Conservation (phyloP, 768 basidiomycete genomes). For the Lactarius indigo region DNA sequence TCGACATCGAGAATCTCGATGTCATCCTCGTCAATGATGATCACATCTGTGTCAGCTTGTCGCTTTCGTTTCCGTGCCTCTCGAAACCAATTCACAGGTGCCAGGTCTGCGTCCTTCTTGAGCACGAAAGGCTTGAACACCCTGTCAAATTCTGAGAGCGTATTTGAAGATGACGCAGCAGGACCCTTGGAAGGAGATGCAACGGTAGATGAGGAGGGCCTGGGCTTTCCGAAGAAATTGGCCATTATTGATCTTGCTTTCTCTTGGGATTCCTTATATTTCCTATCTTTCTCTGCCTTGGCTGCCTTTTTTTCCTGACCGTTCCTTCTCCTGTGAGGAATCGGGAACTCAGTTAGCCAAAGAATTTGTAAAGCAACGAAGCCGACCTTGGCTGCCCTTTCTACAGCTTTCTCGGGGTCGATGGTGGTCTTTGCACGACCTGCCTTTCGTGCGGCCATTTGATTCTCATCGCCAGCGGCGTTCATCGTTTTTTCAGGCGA, state of each 20-base stretch:
- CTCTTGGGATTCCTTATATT: slow-evolving; percentile 62
- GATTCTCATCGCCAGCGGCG: slow-evolving; percentile 37
- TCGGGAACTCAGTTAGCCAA: not conserved
- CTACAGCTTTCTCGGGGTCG: slow-evolving; percentile 57
- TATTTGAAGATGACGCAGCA: slow-evolving; percentile 35
- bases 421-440: slow-evolving; percentile 47
- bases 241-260: slow-evolving; percentile 75
- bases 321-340: slow-evolving; percentile 59
- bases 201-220: slow-evolving; percentile 30
- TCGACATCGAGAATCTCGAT: slow-evolving; percentile 30
- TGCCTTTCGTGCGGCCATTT: slow-evolving; percentile 27
- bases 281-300: slow-evolving; percentile 69
- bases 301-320: slow-evolving; percentile 62
- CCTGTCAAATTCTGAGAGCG: slow-evolving; percentile 61
- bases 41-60: slow-evolving; percentile 40
- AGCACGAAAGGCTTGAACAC: slow-evolving; percentile 76
- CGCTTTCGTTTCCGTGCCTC: slow-evolving; percentile 29
- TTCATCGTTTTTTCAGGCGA: slow-evolving; percentile 31
- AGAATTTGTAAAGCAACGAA: not conserved
- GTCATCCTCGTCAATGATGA: slow-evolving; percentile 58
- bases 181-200: slow-evolving; percentile 30
- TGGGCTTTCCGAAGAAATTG: slow-evolving; percentile 72
- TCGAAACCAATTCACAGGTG: slow-evolving; percentile 70
- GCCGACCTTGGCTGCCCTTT: slow-evolving; percentile 55
- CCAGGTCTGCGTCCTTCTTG: slow-evolving; percentile 70